Percentiles rank a stretch among this genome's conserved stretches.
These are phyloP conservation scores for Trichothecium roseum DNA, from an alignment of 2,329 filamentous ascomycete genomes.

Conservation along the genomic window DNA sequence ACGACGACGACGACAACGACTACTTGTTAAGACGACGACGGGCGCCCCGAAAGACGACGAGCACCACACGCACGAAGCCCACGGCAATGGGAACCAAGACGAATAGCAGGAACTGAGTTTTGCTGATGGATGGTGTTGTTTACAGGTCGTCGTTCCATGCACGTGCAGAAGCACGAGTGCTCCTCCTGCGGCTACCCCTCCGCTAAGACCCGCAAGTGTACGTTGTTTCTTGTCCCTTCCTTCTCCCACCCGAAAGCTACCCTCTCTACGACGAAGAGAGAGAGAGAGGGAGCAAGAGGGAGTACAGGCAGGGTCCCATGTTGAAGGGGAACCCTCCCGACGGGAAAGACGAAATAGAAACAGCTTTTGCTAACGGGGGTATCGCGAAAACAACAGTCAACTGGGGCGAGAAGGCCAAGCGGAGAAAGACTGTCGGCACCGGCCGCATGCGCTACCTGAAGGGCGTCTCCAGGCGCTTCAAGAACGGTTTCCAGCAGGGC, in stretches of 20 bases:
- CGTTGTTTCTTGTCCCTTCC: slow-evolving; percentile 36
- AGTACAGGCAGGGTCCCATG: no score
- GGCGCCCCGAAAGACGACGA: slow-evolving; percentile 1
- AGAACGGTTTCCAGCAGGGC: slow-evolving; percentile 95
- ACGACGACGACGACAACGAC: neutral
- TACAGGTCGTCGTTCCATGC: slow-evolving; percentile 86
- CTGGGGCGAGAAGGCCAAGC: slow-evolving; percentile 99
- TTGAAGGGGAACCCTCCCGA: no score
- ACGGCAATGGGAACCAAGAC: no score
- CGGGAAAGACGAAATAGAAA: no score
- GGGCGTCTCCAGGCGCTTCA: slow-evolving; percentile 84
- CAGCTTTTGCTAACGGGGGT: no score
- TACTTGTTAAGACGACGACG: slow-evolving; percentile 3
- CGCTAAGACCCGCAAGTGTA: slow-evolving; percentile 98
- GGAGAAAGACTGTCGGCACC: slow-evolving; percentile 97
- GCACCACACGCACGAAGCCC: no score
- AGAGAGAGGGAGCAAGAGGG: no score
- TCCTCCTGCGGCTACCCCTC: slow-evolving; percentile 90
- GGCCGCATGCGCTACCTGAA: slow-evolving; percentile 95
- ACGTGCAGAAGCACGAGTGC: slow-evolving; percentile 99
- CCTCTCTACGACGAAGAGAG: no score
- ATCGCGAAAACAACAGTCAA: slow-evolving; percentile 54
- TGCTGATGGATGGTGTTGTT: slow-evolving; percentile 14
- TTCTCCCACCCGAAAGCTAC: no score
- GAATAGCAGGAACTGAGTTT: slow-evolving; percentile 6